Evolutionary conservation across 192 early-diverging fungal genomes (phyloP), one percentile per base, ranked within the genome.

Genomic region (Cetraspora pellucida): DNA sequence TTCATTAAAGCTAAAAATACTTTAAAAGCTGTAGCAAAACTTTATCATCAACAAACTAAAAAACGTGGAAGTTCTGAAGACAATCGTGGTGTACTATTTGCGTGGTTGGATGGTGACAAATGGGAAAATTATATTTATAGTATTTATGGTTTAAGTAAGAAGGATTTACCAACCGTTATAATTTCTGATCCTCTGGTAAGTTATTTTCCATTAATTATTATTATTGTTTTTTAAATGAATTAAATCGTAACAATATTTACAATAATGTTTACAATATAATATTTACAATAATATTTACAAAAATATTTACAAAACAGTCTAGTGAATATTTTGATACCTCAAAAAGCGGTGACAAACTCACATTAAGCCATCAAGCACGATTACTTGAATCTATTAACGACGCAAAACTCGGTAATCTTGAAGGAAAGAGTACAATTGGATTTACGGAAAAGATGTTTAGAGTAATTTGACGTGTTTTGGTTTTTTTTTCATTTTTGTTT

Each of bases 91-190:
- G 82, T 89, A 64, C 74, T 86, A 19, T 94, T 93, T 83, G 88
- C 87, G 11, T 90, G 88, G 82, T 76, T 93, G 60, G 87, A 92
- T 78, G 84, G 82, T 19, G 79, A 70, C 72, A 89, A 87, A 37
- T 94, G 89, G 89, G 78, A 79, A 10, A 78, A 87, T 43, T 93
- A 91, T 78, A 75, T 92, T 14, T 78, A 83, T 25, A 77, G 85
- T 16, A 86, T 87, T 47, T 91, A 87, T 78, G 81, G 81, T 44
- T 64, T 81, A 0, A 74, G 61, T 14, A 10, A 30, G 0, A 50
- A 75, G 28, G 80, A 81, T 54, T 59, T 81, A 52, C 83, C 83
- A 6, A 45, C 59, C 28, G 74, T 75, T 11, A 17, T 75, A 49
- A 75, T 75, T 45, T 23, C n/a, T 21, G 74, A 75, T 75, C 59